Evolutionary conservation across 345 rosid species (phyloP).

Genomic region (Eucalyptus guilfoylei): DNA sequence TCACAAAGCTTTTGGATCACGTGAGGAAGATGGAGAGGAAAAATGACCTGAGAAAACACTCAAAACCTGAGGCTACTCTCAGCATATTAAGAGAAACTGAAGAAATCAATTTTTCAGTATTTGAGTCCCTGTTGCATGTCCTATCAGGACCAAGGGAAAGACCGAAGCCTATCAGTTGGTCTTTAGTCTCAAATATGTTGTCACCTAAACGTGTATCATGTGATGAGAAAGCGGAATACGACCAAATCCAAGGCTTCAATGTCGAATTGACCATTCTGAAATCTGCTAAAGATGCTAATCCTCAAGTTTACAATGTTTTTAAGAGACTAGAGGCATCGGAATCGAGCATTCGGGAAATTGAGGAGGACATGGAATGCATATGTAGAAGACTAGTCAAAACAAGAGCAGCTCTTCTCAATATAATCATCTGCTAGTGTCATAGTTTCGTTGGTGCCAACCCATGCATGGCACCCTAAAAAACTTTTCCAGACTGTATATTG

Average conservation of each 20-base stretch:
- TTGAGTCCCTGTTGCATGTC: background rate
- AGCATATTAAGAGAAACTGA: background rate
- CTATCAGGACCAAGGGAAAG: background rate
- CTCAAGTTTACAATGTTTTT: background rate
- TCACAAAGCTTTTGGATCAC: background rate
- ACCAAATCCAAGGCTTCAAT: background rate
- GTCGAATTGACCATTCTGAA: background rate
- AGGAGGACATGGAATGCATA: constrained; percentile 20
- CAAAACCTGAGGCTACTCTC: background rate
- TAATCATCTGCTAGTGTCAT: constrained; percentile 1
- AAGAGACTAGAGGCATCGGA: constrained; percentile 18
- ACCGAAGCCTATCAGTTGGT: background rate
- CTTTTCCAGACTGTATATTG: background rate
- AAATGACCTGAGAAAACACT: background rate
- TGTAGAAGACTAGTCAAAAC: constrained; percentile 23
- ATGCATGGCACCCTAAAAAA: background rate
- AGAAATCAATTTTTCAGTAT: background rate
- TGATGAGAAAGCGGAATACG: background rate
- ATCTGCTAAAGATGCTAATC: background rate
- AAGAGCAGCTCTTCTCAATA: constrained; percentile 28
- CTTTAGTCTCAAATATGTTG: background rate
- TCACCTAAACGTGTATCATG: background rate
- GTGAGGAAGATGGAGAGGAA: background rate
- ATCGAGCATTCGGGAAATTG: constrained; percentile 11
- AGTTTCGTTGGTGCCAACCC: background rate